Evolutionary conservation across 2,329 filamentous ascomycete species (phyloP).

Genomic region (Pseudogymnoascus sp.): DNA sequence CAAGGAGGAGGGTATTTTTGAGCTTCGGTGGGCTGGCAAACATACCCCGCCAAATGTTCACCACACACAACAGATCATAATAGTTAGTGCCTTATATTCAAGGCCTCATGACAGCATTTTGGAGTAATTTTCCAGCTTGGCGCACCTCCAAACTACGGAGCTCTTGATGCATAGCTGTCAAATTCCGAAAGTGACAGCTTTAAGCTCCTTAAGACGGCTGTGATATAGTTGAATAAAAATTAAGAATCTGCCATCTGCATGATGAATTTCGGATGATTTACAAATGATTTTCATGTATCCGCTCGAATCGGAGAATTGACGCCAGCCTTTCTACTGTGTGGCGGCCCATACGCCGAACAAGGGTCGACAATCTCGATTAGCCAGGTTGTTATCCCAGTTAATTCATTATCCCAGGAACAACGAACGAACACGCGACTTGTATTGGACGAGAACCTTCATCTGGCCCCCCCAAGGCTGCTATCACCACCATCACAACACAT

Average conservation of each 20-base stretch:
- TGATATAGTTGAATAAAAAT: neutral
- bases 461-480: neutral
- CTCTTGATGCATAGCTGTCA: neutral
- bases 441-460: constrained; percentile 6
- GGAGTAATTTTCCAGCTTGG: neutral
- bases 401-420: neutral
- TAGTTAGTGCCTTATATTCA: neutral
- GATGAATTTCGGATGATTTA: neutral
- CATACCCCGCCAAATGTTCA: neutral
- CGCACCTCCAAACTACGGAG: neutral
- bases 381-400: constrained; percentile 6
- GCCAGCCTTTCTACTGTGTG: neutral
- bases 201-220: neutral
- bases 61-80: neutral
- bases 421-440: constrained; percentile 8
- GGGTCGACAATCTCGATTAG: neutral
- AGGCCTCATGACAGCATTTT: neutral
- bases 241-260: neutral
- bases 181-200: neutral
- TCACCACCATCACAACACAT: neutral
- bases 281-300: neutral
- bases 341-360: constrained; percentile 3
- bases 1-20: neutral
- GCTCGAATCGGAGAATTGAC: neutral
- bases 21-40: neutral